phyloP scores from a whole-genome alignment of 495 filamentous ascomycete genomes.

The Lichina pygmaea region DNA sequence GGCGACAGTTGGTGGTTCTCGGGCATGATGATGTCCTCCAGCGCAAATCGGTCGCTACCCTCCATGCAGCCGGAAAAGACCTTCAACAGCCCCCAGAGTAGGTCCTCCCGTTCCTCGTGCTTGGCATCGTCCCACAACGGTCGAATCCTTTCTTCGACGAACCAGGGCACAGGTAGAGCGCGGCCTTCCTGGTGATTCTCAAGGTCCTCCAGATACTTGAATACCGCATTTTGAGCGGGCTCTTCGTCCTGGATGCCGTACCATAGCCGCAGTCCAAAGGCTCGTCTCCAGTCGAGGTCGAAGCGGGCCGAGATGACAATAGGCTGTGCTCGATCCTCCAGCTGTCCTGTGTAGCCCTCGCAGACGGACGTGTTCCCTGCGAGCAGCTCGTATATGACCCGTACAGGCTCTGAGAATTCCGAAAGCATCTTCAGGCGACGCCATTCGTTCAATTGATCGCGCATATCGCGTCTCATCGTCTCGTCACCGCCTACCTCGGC shows the following conservation, averaged over 20 bases:
- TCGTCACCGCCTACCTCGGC: constrained; percentile 49
- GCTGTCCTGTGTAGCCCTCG: constrained; percentile 40
- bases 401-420: constrained; percentile 63
- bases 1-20: constrained; percentile 11
- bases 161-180: constrained; percentile 30
- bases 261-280: constrained; percentile 75
- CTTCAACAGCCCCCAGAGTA: constrained; percentile 66
- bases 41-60: background rate
- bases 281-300: constrained; percentile 69
- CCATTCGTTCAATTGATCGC: constrained; percentile 62
- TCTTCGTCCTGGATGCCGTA: constrained; percentile 45
- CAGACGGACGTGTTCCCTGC: constrained; percentile 62
- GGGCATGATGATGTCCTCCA: constrained; percentile 3
- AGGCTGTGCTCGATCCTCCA: constrained; percentile 48
- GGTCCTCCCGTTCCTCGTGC: constrained; percentile 36
- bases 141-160: constrained; percentile 21
- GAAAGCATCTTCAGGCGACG: constrained; percentile 48
- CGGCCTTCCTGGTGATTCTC: constrained; percentile 25
- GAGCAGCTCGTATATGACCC: constrained; percentile 70
- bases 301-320: constrained; percentile 65
- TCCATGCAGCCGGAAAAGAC: constrained; percentile 21
- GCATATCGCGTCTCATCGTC: constrained; percentile 36
- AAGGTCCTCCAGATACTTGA: constrained; percentile 40
- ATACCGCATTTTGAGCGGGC: constrained; percentile 39
- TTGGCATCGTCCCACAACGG: constrained; percentile 21